Base-by-base conservation (phyloP, 1,284 basidiomycete species). In the Pseudozyma pruni region DNA sequence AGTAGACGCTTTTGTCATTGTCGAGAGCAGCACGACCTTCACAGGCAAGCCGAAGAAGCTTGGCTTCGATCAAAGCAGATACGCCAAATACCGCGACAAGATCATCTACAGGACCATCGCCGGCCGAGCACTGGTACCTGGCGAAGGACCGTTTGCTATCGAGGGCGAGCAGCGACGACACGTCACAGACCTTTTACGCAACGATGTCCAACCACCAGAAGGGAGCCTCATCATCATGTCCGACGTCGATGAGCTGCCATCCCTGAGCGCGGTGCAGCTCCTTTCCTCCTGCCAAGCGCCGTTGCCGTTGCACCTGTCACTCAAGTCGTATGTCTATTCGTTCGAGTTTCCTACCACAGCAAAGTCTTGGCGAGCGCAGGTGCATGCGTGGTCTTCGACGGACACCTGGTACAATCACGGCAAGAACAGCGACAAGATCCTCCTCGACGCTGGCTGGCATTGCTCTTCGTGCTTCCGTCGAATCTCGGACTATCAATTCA, bases 161-260 rank as follows among this genome's bases (percentile, higher is more conserved):
- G 49, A 59, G 22, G 56, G 56, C 10, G 56, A 59, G 33, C 56
- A 59, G 16, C 56, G 56, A 25, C 5, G 22, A 2, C 34, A 44
- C 4, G 50, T 48, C 17, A 48, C 57, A 16, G 49, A 53, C 11
- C 19, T 53, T n/a, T 50, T 53, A 1, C 49, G 50, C 11, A 32
- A 11, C 7, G 44, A 47, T 3, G 40, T 48, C 1, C 50, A 55
- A 14, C 50, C 56, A 22, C 32, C 49, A 22, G 78, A 32, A 47
- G 50, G 45, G 5, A 59, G 49, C 25, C 83, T 90, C 29, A 86
- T 90, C 29, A 78, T 90, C 58, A 88, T 89, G 85, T 87, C 87
- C 8, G 89, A 91, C 77, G 83, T 90, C 14, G 90, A 90, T 80
- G 89, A 90, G 81, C 86, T 90, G 47, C 87, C 89, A 4, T 85